Evolutionary conservation across 257 asterid genomes (phyloP).

Genomic region (Catharanthus roseus): DNA sequence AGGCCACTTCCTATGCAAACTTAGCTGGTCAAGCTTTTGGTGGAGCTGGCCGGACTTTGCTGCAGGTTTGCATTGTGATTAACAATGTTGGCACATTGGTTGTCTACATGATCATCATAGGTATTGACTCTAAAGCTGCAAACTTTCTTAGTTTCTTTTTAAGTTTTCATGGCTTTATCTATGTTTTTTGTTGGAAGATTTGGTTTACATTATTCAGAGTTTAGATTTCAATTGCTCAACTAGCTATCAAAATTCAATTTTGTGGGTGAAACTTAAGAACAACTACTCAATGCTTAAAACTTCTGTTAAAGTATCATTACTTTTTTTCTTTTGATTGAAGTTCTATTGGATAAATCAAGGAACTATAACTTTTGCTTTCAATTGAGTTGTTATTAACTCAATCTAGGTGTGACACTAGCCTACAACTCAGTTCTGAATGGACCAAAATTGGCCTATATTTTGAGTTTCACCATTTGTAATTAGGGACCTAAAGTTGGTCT

Average conservation of each 20-base stretch:
- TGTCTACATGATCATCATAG: conserved; percentile 82
- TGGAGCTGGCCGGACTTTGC: conserved; percentile 51
- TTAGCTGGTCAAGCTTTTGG: conserved; percentile 64
- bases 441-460: neutral
- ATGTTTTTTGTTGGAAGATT: neutral
- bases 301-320: neutral
- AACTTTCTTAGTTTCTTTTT: neutral
- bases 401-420: neutral
- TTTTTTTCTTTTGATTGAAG: too few relatives aligned
- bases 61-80: conserved; percentile 63
- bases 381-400: neutral
- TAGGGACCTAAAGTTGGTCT: neutral
- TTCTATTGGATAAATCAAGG: neutral
- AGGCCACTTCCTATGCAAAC: conserved; percentile 60
- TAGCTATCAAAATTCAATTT: neutral
- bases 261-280: too few relatives aligned
- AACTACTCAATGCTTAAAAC: neutral
- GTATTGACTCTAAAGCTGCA: conserved; percentile 23
- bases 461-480: neutral
- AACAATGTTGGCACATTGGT: conserved; percentile 74
- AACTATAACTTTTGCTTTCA: neutral
- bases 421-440: neutral
- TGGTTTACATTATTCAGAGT: neutral
- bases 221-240: neutral
- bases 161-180: neutral